phyloP scores from a whole-genome alignment of 108 stramenopile genomes.

The Aurantiochytrium sp. region DNA sequence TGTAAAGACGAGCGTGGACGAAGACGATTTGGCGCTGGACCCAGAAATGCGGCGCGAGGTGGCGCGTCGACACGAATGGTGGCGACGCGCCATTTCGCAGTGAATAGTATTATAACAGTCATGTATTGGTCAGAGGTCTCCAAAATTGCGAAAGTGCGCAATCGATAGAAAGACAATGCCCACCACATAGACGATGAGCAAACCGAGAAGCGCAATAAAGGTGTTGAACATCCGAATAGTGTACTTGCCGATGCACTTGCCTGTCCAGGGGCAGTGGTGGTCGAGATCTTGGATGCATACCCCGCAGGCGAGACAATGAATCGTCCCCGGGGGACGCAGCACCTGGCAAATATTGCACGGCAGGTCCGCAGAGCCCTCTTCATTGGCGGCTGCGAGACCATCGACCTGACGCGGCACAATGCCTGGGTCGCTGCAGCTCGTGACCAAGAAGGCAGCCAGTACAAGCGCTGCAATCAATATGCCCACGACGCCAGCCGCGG shows the following conservation, averaged over 20 bases:
- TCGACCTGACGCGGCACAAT: conserved; percentile 25
- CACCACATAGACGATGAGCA: background rate
- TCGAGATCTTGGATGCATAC: conserved; percentile 40
- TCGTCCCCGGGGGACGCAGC: conserved; percentile 27
- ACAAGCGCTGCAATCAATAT: background rate
- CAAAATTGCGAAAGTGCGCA: background rate
- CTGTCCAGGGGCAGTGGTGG: conserved; percentile 48
- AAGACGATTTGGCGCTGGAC: background rate
- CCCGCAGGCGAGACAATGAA: conserved; percentile 34
- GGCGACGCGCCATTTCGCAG: background rate
- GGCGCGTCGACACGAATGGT: background rate
- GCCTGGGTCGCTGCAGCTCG: conserved; percentile 47
- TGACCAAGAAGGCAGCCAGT: conserved; percentile 32
- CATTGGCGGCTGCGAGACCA: background rate
- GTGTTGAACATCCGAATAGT: conserved; percentile 11
- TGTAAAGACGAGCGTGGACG: background rate
- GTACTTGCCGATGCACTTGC: conserved; percentile 43
- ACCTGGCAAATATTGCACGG: conserved; percentile 29
- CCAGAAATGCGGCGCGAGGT: background rate
- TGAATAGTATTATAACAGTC: background rate
- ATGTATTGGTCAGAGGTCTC: too few species aligned
- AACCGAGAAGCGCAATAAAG: background rate
- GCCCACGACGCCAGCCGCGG: background rate
- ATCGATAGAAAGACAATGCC: background rate
- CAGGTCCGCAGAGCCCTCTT: background rate